Evolutionary conservation across 768 basidiomycete genomes (phyloP).

Genomic region (Mycena kentingensis): DNA sequence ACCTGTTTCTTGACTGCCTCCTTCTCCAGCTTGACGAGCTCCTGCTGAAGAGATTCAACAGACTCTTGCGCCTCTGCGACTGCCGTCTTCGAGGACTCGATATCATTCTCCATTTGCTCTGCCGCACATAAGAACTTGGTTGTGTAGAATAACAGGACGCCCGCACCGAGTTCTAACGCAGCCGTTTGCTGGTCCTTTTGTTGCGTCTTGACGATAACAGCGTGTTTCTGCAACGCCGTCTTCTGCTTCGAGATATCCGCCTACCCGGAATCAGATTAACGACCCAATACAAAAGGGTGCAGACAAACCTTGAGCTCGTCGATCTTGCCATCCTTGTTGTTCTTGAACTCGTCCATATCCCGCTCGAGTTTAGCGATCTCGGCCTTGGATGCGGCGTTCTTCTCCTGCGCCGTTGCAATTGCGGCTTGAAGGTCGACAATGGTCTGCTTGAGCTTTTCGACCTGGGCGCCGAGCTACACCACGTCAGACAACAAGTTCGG

Average conservation of each 20-base stretch:
- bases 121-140: conserved; percentile 4
- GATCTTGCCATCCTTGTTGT: conserved; percentile 97
- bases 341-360: conserved; percentile 98
- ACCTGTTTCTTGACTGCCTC: conserved; percentile 53
- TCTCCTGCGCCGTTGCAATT: conserved; percentile 67
- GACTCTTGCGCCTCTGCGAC: conserved; percentile 45
- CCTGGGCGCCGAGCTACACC: conserved; percentile 73
- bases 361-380: conserved; percentile 89
- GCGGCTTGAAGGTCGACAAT: conserved; percentile 61
- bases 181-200: conserved; percentile 92
- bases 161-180: conserved; percentile 81
- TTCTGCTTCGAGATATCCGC: conserved; percentile 81
- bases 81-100: conserved; percentile 50
- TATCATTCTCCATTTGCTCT: conserved; percentile 85
- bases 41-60: conserved; percentile 57
- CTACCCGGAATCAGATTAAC: conserved; percentile 38
- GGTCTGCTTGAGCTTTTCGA: conserved; percentile 67
- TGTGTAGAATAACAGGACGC: conserved; percentile 3
- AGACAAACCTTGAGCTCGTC: conserved; percentile 81
- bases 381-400: conserved; percentile 72
- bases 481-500: conserved; percentile 1
- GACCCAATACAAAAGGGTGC: not conserved
- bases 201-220: conserved; percentile 77
- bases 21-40: conserved; percentile 59
- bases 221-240: conserved; percentile 75